phyloP scores from a whole-genome alignment of 192 early-diverging fungal species.

The Chytriomyces confervae region DNA sequence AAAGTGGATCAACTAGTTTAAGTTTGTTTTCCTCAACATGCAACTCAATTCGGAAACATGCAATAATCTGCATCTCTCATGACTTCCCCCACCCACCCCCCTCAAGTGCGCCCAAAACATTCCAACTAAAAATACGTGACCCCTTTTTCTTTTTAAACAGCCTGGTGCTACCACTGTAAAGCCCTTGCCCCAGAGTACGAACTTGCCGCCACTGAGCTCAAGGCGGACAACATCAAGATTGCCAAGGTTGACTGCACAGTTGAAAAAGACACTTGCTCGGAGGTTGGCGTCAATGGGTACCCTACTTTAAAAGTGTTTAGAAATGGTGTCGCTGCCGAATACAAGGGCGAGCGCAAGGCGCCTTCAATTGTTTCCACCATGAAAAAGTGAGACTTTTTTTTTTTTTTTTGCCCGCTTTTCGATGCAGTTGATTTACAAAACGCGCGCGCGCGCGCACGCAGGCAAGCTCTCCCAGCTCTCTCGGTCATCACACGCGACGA shows the following conservation, averaged over 20 bases:
- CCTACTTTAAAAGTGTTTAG: slow-evolving; percentile 92
- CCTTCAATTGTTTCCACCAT: slow-evolving; percentile 90
- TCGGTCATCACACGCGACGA: slow-evolving; percentile 70
- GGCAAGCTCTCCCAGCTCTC: slow-evolving; percentile 83
- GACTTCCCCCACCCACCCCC: background rate
- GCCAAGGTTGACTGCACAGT: slow-evolving; percentile 98
- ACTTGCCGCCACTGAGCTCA: slow-evolving; percentile 84
- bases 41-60: background rate
- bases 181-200: slow-evolving; percentile 91
- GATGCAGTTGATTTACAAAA: too few relatives aligned
- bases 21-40: background rate
- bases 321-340: slow-evolving; percentile 71
- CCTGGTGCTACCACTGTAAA: slow-evolving; percentile 99
- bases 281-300: slow-evolving; percentile 85
- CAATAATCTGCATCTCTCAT: background rate
- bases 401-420: background rate
- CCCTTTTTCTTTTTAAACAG: background rate
- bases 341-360: slow-evolving; percentile 87
- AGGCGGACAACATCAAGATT: slow-evolving; percentile 72
- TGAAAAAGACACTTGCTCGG: slow-evolving; percentile 80
- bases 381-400: slow-evolving; percentile 71
- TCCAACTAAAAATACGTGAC: background rate
- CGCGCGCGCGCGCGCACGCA: slow-evolving; percentile 28
- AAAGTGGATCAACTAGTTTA: too few relatives aligned
- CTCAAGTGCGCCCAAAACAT: background rate